phyloP scores from a whole-genome alignment of 2,329 filamentous ascomycete genomes.

The Aspergillus viridinutans region DNA sequence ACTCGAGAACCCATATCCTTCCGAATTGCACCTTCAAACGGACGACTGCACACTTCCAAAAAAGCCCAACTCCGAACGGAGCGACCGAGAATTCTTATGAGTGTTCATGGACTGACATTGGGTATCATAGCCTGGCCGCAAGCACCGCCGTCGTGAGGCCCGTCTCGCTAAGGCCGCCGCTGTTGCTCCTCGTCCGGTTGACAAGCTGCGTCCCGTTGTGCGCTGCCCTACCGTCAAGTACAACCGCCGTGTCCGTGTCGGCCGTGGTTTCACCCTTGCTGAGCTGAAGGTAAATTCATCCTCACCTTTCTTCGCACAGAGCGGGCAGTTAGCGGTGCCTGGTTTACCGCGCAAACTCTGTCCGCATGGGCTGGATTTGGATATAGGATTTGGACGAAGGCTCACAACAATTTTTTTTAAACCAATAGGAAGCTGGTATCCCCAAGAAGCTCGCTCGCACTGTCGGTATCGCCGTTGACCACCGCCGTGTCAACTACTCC shows the following conservation, averaged over 20 bases:
- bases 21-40: constrained; percentile 11
- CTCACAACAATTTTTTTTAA: constrained; percentile 19
- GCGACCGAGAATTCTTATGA: background rate
- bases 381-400: background rate
- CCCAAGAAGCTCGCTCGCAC: constrained; percentile 90
- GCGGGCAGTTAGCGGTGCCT: background rate
- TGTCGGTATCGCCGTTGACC: constrained; percentile 95
- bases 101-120: constrained; percentile 28
- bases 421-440: constrained; percentile 79
- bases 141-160: constrained; percentile 85
- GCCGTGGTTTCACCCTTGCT: constrained; percentile 94
- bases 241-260: constrained; percentile 95
- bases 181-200: constrained; percentile 92
- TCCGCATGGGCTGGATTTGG: background rate
- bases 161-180: constrained; percentile 93
- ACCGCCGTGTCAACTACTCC: constrained; percentile 93
- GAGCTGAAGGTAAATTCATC: constrained; percentile 82
- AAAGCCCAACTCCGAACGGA: background rate
- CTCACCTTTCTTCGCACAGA: background rate
- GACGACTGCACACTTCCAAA: constrained; percentile 9
- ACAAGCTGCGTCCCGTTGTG: constrained; percentile 93
- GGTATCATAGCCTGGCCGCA: constrained; percentile 79
- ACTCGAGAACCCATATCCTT: constrained; percentile 28
- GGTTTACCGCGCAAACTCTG: background rate
- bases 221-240: constrained; percentile 98